Base-by-base conservation (phyloP, 768 basidiomycete species). In the Mycena galopus region DNA sequence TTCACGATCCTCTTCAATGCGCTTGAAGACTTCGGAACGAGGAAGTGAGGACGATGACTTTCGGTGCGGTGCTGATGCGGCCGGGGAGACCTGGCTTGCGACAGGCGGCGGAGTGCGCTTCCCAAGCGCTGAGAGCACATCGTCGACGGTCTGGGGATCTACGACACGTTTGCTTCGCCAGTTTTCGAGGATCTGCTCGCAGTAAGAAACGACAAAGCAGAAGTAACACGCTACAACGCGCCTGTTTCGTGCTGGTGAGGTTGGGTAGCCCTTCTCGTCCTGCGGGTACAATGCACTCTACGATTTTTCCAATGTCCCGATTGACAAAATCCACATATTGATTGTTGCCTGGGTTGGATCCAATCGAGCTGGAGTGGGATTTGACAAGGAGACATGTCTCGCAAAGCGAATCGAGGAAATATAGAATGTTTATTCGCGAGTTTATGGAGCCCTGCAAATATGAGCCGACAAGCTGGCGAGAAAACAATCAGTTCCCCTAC, bases 1-100 rank as follows among this genome's bases (percentile, higher is more conserved):
- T 77, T 97, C 96, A 2, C 96, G 87, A 80, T 97, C 96, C 76
- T 97, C 96, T 80, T 97, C 95, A 74, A 97, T 96, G 16, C 95
- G 92, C 69, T 93, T 91, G 78, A 95, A 88, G 32, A 95, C 88
- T 62, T 96, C 95, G n/a, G 84, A 82, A 11, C 89, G 88, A 2
- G 91, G 86, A 59, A 93, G 86, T 0, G 82, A 75, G 67, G 75
- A 72, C 8, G 76, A 58, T 1, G 78, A 75, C 60, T 71, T 64
- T 37, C 57, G 79, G 29, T 78, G 75, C n/a, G 67, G 77, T 69
- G 75, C 71, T 56, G 75, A 68, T 39, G 75, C 71, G 21, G 80
- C 72, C 16, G 79, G 61, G n/a, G 80, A 62, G n/a, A 81, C 57
- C 50, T 79, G 44, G 35, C 74, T 67, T 4, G 80, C 71, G 12